phyloP scores from a whole-genome alignment of 768 basidiomycete genomes.

The Lactarius indigo region DNA sequence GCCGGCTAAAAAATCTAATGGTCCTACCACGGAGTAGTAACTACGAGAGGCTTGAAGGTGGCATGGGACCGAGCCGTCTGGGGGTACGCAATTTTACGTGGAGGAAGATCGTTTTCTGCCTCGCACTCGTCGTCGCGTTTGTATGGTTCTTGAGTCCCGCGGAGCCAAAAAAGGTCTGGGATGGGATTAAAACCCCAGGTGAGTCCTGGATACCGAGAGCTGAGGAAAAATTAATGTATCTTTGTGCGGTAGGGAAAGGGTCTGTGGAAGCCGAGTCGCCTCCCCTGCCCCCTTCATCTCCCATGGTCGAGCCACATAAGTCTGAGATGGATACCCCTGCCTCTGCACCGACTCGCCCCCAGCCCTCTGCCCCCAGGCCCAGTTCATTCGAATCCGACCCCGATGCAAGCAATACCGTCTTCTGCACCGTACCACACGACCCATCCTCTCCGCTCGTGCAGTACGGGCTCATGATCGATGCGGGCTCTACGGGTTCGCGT shows the following conservation, averaged over 20 bases:
- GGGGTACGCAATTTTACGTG: slow-evolving; percentile 40
- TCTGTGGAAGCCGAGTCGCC: not conserved
- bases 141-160: slow-evolving; percentile 68
- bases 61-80: slow-evolving; percentile 47
- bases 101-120: slow-evolving; percentile 67
- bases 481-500: slow-evolving; percentile 94
- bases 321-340: slow-evolving; percentile 3
- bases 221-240: not conserved
- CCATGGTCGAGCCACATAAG: slow-evolving; percentile 5
- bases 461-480: slow-evolving; percentile 97
- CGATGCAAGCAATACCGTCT: slow-evolving; percentile 65
- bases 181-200: slow-evolving; percentile 31
- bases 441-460: slow-evolving; percentile 62
- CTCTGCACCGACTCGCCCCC: not conserved
- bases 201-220: slow-evolving; percentile 6
- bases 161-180: slow-evolving; percentile 27
- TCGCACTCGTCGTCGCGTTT: slow-evolving; percentile 50
- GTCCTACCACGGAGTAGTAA: slow-evolving; percentile 40
- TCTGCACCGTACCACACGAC: slow-evolving; percentile 60
- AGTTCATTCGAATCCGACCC: slow-evolving; percentile 70
- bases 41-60: slow-evolving; percentile 61
- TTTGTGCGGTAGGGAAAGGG: slow-evolving; percentile 5
- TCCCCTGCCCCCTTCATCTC: not conserved
- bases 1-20: slow-evolving; percentile 23
- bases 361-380: slow-evolving; percentile 32